Evolutionary conservation across 2,329 filamentous ascomycete genomes (phyloP).

Genomic region (Epicoccum nigrum): DNA sequence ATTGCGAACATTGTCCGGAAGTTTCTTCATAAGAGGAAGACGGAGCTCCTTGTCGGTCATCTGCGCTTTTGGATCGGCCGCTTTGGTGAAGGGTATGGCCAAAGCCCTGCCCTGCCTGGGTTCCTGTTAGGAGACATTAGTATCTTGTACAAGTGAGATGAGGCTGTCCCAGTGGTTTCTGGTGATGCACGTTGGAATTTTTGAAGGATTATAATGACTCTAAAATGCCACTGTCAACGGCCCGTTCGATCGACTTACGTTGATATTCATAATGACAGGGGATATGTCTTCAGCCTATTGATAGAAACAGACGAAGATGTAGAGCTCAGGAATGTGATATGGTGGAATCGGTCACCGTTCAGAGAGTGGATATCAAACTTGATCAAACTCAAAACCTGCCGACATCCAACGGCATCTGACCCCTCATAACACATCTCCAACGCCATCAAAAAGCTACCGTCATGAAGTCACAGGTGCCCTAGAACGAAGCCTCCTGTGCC

Average conservation of each 20-base stretch:
- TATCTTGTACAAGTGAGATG: background rate
- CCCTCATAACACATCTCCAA: background rate
- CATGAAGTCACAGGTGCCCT: background rate
- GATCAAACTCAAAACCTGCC: too few species aligned
- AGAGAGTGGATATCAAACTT: too few species aligned
- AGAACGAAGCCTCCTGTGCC: background rate
- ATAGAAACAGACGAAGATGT: background rate
- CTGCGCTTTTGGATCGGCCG: conserved; percentile 17
- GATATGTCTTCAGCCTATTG: background rate
- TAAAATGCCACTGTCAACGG: background rate
- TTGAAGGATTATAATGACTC: too few species aligned
- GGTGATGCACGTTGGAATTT: too few species aligned
- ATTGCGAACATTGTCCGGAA: conserved; percentile 21
- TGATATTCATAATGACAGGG: conserved; percentile 11
- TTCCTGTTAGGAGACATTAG: conserved; percentile 4
- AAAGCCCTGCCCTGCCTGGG: conserved; percentile 22
- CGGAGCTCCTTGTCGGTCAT: conserved; percentile 20
- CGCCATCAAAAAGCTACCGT: background rate
- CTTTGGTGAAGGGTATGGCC: conserved; percentile 22
- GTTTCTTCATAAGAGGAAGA: conserved; percentile 14
- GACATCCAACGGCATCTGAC: background rate
- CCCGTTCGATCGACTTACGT: background rate
- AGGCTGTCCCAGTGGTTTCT: too few species aligned
- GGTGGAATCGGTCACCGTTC: background rate
- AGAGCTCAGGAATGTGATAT: background rate